Evolutionary conservation across 2,329 filamentous ascomycete species (phyloP).

Genomic region (Penicillium sp.): DNA sequence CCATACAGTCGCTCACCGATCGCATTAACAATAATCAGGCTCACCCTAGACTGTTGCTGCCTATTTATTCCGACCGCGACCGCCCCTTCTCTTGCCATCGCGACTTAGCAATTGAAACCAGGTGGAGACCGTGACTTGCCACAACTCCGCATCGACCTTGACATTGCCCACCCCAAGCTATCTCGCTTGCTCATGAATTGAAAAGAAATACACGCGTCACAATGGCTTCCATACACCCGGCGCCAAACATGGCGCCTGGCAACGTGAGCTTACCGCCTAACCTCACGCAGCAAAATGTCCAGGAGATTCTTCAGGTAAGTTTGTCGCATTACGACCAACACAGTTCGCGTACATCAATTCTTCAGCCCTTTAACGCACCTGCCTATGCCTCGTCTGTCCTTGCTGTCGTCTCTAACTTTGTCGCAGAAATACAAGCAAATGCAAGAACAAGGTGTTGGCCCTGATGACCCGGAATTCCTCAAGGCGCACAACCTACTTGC

Average conservation of each 20-base stretch:
- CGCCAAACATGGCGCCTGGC: constrained; percentile 59
- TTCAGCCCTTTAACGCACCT: neutral
- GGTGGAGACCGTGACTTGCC: constrained; percentile 19
- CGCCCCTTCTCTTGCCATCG: constrained; percentile 17
- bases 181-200: constrained; percentile 26
- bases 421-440: constrained; percentile 76
- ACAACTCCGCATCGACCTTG: constrained; percentile 16
- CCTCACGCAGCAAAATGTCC: constrained; percentile 67
- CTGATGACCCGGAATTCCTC: constrained; percentile 76
- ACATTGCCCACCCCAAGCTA: constrained; percentile 15
- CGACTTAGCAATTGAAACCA: constrained; percentile 18
- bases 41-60: constrained; percentile 18
- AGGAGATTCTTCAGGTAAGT: constrained; percentile 56
- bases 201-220: constrained; percentile 28
- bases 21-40: constrained; percentile 21
- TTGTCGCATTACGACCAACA: constrained; percentile 3
- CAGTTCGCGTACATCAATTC: neutral
- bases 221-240: constrained; percentile 75
- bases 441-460: constrained; percentile 72
- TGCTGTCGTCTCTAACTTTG: constrained; percentile 29
- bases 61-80: neutral
- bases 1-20: constrained; percentile 19
- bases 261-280: constrained; percentile 55
- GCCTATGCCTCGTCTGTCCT: neutral
- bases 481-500: constrained; percentile 69